Evolutionary conservation across 441 rosid species (phyloP).

Genomic region (Syzygium malaccense): DNA sequence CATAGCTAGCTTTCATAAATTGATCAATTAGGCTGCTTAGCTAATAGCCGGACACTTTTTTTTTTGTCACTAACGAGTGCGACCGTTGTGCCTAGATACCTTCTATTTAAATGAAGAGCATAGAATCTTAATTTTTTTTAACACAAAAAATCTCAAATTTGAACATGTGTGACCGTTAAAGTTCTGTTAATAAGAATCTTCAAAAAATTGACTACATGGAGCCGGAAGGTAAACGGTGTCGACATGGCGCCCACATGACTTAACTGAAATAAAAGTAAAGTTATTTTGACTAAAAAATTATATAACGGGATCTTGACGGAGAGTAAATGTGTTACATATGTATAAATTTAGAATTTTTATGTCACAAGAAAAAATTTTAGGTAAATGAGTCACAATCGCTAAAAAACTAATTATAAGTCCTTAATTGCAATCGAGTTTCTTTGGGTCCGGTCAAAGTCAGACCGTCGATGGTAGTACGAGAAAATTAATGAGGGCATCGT

Average conservation of each 20-base stretch:
- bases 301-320: too few relatives aligned
- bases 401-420: not conserved
- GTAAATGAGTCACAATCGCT: not conserved
- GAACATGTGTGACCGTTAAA: too few relatives aligned
- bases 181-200: too few relatives aligned
- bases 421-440: not conserved
- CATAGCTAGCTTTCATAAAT: not conserved
- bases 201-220: too few relatives aligned
- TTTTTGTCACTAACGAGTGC: not conserved
- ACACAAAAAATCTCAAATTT: too few relatives aligned
- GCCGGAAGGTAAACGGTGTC: too few relatives aligned
- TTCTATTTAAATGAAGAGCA: not conserved
- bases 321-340: too few relatives aligned
- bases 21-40: not conserved
- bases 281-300: too few relatives aligned
- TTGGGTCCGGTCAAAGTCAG: not conserved
- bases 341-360: too few relatives aligned
- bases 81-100: not conserved
- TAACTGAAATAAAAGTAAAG: too few relatives aligned
- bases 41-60: rapidly evolving
- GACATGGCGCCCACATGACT: too few relatives aligned
- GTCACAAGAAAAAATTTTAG: too few relatives aligned
- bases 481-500: not conserved
- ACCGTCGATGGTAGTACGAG: not conserved
- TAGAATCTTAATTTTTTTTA: not conserved